phyloP scores from a whole-genome alignment of 164 flowering plant species.

The Piper longum region DNA sequence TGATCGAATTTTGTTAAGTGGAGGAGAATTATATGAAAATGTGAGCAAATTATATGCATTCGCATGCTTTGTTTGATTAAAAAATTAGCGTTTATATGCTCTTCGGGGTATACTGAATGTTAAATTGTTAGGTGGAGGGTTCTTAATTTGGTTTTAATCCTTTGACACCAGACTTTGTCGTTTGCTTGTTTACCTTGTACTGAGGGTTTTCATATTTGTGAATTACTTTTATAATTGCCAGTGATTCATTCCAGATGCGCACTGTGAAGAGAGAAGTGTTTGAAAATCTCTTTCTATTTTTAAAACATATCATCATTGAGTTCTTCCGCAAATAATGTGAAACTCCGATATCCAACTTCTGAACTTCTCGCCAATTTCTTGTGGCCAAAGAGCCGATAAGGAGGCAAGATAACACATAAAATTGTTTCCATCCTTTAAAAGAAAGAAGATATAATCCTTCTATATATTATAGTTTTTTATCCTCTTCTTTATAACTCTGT shows the following conservation, averaged over 20 bases:
- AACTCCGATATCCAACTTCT: slow-evolving; percentile 14
- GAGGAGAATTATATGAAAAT: not conserved
- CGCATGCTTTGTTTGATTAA: not conserved
- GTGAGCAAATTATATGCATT: not conserved
- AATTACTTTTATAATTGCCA: slow-evolving; percentile 3
- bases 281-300: not conserved
- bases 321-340: slow-evolving; percentile 36
- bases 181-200: not conserved
- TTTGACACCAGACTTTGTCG: too few relatives aligned
- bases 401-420: slow-evolving; percentile 24
- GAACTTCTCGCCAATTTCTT: slow-evolving; percentile 15
- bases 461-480: not conserved
- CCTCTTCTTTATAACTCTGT: not conserved
- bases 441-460: too few relatives aligned
- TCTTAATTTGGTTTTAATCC: too few relatives aligned
- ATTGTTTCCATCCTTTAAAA: not conserved
- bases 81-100: too few relatives aligned
- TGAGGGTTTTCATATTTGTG: not conserved
- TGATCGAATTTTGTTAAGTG: too few relatives aligned
- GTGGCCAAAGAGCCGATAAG: slow-evolving; percentile 9
- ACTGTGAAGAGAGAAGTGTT: not conserved
- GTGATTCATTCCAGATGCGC: slow-evolving; percentile 8
- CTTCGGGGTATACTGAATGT: too few relatives aligned
- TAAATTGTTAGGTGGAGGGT: too few relatives aligned
- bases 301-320: slow-evolving; percentile 23